phyloP scores from a whole-genome alignment of 2,329 filamentous ascomycete species.

The Helminthosporium solani region DNA sequence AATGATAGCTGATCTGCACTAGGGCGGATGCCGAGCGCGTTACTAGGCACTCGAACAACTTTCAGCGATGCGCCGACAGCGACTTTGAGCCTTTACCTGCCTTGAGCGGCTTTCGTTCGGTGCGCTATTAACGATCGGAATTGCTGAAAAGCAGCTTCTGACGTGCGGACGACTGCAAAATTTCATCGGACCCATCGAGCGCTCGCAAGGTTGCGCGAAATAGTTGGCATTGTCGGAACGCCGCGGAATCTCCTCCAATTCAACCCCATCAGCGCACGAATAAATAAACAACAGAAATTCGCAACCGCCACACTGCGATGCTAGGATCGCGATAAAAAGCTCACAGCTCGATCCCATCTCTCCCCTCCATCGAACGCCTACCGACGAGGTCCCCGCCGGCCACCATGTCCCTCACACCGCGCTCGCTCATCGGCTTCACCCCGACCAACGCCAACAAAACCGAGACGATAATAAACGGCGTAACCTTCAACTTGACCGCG shows the following conservation, averaged over 20 bases:
- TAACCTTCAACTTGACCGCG: slow-evolving; percentile 68
- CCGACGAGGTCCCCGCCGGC: background rate
- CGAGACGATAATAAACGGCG: slow-evolving; percentile 55
- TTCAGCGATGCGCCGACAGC: background rate
- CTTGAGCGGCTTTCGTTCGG: slow-evolving; percentile 5
- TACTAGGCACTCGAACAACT: background rate
- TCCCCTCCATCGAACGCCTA: too few relatives aligned
- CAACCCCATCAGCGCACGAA: background rate
- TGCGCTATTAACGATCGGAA: slow-evolving; percentile 17
- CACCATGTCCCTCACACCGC: slow-evolving; percentile 28
- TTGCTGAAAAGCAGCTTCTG: slow-evolving; percentile 3
- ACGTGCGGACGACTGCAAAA: too few relatives aligned
- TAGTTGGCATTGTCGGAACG: slow-evolving; percentile 5
- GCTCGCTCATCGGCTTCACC: slow-evolving; percentile 36
- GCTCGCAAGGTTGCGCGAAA: background rate
- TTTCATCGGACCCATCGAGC: background rate
- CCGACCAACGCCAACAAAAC: slow-evolving; percentile 40
- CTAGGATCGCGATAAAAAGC: slow-evolving; percentile 7
- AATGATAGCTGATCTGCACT: background rate
- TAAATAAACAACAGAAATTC: background rate
- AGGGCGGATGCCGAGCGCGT: background rate
- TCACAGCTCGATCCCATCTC: background rate
- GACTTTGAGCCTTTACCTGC: background rate
- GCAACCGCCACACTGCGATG: slow-evolving; percentile 3
- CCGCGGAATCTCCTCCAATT: slow-evolving; percentile 7